phyloP scores from a whole-genome alignment of 345 rosid species.

The Linum lewisii region DNA sequence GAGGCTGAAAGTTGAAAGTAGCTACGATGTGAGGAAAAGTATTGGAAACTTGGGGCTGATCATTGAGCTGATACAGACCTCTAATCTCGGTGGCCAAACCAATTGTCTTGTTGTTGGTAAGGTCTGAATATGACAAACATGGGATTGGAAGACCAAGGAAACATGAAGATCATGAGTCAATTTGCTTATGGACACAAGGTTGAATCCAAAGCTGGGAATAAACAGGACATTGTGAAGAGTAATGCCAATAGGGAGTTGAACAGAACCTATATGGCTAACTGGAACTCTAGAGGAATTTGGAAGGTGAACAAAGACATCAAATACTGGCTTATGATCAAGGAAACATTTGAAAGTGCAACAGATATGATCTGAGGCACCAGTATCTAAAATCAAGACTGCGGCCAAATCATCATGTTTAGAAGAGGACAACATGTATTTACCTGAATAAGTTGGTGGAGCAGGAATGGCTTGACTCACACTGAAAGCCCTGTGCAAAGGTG shows the following conservation, averaged over 20 bases:
- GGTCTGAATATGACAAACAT: background rate
- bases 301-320: background rate
- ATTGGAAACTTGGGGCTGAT: too few species aligned
- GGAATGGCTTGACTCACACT: background rate
- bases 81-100: background rate
- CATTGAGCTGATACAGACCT: background rate
- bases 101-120: background rate
- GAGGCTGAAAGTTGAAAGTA: background rate
- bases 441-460: background rate
- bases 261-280: background rate
- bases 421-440: background rate
- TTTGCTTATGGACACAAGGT: background rate
- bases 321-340: background rate
- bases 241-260: background rate
- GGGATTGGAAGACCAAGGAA: background rate
- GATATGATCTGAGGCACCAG: background rate
- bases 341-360: background rate
- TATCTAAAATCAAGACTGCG: background rate
- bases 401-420: background rate
- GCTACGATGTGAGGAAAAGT: background rate
- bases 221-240: background rate
- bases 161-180: background rate
- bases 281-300: background rate
- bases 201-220: background rate
- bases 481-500: background rate